Percentiles rank a stretch among this genome's conserved stretches.
Conservation (phyloP, 2,329 filamentous ascomycete species). For the Xylariaceae sp. region DNA sequence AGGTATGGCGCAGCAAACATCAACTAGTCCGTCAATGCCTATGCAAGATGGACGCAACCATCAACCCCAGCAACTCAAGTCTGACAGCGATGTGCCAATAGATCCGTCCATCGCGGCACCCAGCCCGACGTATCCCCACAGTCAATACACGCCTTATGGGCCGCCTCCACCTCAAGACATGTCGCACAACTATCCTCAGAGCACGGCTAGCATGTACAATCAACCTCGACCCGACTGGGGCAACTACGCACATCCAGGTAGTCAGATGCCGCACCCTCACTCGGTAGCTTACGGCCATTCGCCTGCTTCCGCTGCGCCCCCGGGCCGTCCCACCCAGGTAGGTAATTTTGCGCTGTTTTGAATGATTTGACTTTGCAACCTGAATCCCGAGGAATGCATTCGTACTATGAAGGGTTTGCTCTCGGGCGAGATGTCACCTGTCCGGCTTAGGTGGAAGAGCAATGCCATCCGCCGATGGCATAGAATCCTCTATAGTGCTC, state of each 20-base stretch:
- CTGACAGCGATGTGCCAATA: conserved; percentile 98
- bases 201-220: conserved; percentile 59
- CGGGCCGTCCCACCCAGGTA: conserved; percentile 58
- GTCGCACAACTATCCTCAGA: conserved; percentile 70
- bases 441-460: too few relatives aligned
- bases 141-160: conserved; percentile 82
- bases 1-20: conserved; percentile 96
- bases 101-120: conserved; percentile 95
- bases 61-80: conserved; percentile 75
- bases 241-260: conserved; percentile 55
- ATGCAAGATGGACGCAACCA: conserved; percentile 76
- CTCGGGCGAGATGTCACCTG: too few relatives aligned
- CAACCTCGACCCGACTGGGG: conserved; percentile 72
- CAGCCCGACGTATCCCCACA: conserved; percentile 84
- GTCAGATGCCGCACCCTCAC: conserved; percentile 48
- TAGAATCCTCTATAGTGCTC: too few relatives aligned
- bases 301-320: conserved; percentile 52
- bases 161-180: conserved; percentile 74
- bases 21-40: conserved; percentile 96
- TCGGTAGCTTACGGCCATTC: conserved; percentile 51
- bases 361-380: too few relatives aligned
- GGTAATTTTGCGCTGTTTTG: conserved; percentile 28
- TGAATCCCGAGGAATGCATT: not conserved
- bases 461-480: too few relatives aligned
- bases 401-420: not conserved